phyloP scores from a whole-genome alignment of 352 stramenopile genomes.

The Phytophthora cajani region DNA sequence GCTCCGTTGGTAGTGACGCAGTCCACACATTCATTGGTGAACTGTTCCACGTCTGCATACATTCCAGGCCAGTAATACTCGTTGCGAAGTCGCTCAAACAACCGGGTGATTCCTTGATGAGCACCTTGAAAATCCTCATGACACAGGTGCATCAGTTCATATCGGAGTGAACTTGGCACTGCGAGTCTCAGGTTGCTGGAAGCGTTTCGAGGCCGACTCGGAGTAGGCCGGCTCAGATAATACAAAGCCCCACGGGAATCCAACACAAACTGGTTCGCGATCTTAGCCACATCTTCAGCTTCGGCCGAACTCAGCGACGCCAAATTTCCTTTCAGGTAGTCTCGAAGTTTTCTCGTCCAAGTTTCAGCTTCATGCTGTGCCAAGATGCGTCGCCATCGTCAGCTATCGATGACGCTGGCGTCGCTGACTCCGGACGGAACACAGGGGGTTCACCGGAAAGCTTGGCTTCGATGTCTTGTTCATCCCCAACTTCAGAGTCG shows the following conservation, averaged over 20 bases:
- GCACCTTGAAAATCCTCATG: neutral
- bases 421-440: neutral
- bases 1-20: slow-evolving; percentile 4
- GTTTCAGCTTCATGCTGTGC: neutral
- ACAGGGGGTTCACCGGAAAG: too few relatives aligned
- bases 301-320: neutral
- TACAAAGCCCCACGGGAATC: neutral
- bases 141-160: neutral
- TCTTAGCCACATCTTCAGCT: neutral
- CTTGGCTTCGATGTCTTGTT: neutral
- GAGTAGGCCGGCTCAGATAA: neutral
- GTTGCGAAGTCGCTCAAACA: neutral
- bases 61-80: neutral
- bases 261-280: neutral
- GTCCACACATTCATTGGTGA: neutral
- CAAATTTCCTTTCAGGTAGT: neutral
- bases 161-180: neutral
- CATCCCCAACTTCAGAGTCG: too few relatives aligned
- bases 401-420: neutral
- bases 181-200: neutral
- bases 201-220: neutral
- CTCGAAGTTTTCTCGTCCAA: neutral
- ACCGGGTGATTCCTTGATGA: neutral
- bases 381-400: neutral
- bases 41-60: neutral